phyloP scores from a whole-genome alignment of 1,284 basidiomycete species.

The Schizophyllum commune region DNA sequence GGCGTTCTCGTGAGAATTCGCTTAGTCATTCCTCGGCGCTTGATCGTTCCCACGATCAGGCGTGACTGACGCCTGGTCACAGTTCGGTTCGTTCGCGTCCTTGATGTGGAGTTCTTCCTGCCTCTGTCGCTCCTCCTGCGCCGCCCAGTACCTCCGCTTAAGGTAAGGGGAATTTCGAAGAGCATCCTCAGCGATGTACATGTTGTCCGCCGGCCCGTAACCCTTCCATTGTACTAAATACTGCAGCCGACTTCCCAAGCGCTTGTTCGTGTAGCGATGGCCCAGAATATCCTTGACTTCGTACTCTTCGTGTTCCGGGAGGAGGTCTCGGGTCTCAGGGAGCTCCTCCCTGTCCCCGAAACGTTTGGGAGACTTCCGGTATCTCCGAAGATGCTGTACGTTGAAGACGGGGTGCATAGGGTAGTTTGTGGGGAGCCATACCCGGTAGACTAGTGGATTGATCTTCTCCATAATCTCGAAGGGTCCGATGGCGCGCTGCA shows the following conservation, averaged over 20 bases:
- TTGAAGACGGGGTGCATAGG: conserved; percentile 23
- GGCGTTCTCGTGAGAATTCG: no score
- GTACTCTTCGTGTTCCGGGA: conserved; percentile 10
- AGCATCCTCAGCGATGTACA: conserved; percentile 7
- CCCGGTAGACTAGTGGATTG: conserved; percentile 18
- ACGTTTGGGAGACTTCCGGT: conserved; percentile 8
- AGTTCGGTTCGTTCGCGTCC: no score
- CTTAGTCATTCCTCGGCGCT: no score
- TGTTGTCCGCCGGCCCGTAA: conserved; percentile 14
- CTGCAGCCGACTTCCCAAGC: conserved; percentile 6
- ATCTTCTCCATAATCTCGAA: conserved; percentile 23
- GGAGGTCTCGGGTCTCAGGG: conserved; percentile 3
- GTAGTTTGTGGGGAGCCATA: conserved; percentile 19
- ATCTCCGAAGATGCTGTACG: conserved; percentile 19
- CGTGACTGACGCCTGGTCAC: no score
- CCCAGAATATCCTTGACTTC: conserved; percentile 15
- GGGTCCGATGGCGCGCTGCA: conserved; percentile 23
- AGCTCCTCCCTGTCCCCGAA: conserved; percentile 12
- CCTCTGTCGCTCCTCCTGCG: no score
- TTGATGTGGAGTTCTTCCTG: no score
- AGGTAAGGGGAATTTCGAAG: background rate
- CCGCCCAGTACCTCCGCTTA: background rate
- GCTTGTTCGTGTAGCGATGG: background rate
- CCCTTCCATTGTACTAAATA: conserved; percentile 17
- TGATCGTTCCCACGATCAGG: no score